Evolutionary conservation across 495 filamentous ascomycete genomes (phyloP), one percentile per base, ranked within the genome.

Genomic region (Massariosphaeria phaeospora): DNA sequence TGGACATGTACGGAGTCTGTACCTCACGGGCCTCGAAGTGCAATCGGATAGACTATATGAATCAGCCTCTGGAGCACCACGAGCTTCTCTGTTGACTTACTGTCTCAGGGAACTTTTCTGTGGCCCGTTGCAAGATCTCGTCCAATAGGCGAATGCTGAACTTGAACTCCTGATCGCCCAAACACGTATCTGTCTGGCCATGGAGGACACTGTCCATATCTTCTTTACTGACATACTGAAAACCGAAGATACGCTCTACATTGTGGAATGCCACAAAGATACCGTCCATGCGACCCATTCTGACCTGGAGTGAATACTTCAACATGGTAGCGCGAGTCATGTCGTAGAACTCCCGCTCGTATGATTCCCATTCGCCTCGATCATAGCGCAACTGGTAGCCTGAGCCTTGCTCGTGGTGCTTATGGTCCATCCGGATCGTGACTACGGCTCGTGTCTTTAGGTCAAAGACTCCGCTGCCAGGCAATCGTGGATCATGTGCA

Each of bases 221-320:
- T 1, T 75, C 61, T 12, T 96, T 68, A 49, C 81, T 80, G 48
- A 99, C 74, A 64, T 99, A 99, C 68, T 97, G 93, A 70, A 99
- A 99, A 0, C 93, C 93, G 66, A 99, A 99, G 36, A 99, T 95
- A 29, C 89, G 82, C 67, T 95, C 78, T 4, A 88, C 84, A 63
- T 99, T 99, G 71, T 99, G 93, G 67, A 83, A 97, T 11, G 94
- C 94, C n/a, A 96, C 88, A 61, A 96, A 97, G 43, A 97, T 96
- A 44, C 93, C 93, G 59, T 97, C 91, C 93, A 99, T 99, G 18
- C 94, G 83, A 24, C 93, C 93, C 76, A 97, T 89, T 20, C 93
- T 83, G 29, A 91, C 93, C 68, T 99, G 93, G 21, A 99, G 75
- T 4, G 90, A 95, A 67, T 99, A 99, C 63, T 97, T 97, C 51